Conservation (phyloP, 177 flowering plant genomes). For the Vitis hybrid region DNA sequence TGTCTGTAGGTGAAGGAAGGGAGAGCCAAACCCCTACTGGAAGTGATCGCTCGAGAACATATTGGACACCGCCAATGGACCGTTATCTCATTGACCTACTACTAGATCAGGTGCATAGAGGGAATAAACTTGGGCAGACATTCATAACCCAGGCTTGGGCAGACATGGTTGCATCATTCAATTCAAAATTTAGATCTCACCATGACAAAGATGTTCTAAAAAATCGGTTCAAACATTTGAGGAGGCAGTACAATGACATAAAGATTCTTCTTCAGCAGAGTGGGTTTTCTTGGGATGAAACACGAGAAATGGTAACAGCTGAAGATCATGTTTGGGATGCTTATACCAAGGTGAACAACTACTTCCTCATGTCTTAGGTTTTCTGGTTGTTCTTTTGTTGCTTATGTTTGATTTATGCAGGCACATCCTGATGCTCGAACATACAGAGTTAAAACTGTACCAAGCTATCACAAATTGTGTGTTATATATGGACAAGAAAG, state of each 20-base stretch:
- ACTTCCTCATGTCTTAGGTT: neutral
- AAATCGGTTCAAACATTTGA: conserved; percentile 45
- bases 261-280: conserved; percentile 31
- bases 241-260: conserved; percentile 36
- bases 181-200: conserved; percentile 31
- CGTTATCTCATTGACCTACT: conserved; percentile 39
- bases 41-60: conserved; percentile 42
- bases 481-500: conserved; percentile 40
- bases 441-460: conserved; percentile 42
- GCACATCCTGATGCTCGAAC: conserved; percentile 44
- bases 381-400: neutral
- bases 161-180: conserved; percentile 37
- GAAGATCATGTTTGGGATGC: conserved; percentile 47
- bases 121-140: conserved; percentile 42
- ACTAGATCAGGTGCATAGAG: conserved; percentile 41
- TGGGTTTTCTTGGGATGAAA: conserved; percentile 48
- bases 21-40: conserved; percentile 10
- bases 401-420: conserved; percentile 20
- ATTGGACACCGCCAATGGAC: conserved; percentile 58
- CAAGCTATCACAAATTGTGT: conserved; percentile 37
- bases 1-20: conserved; percentile 26
- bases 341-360: conserved; percentile 31
- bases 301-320: conserved; percentile 44
- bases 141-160: conserved; percentile 45
- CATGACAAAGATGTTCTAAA: conserved; percentile 46